Evolutionary conservation across 2,329 filamentous ascomycete species (phyloP), one percentile per base, ranked within the genome.

Genomic region (Microcyclospora pomicola): DNA sequence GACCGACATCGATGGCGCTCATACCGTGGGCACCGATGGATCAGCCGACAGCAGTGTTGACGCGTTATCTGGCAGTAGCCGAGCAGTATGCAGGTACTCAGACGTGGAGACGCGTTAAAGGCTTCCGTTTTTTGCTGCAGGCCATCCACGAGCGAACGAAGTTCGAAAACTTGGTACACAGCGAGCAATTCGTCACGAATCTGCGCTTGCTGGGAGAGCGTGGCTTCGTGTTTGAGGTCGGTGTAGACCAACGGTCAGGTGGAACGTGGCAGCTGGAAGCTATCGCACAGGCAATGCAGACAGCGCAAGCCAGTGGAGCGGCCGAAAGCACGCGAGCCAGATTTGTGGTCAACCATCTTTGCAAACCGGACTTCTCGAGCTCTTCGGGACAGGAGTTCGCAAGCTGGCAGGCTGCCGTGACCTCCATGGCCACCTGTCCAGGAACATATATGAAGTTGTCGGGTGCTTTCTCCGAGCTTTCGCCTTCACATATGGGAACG

Each of bases 391-490:
- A 70, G 1, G 65, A 69, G 16, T 86, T 81, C 58, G 59, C 71
- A 40, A 71, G 72, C 39, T 93, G 84, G 83, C 73, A 74, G 39
- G 67, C 69, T 11, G 69, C 75, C 43, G 75, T 93, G 53, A 73
- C 73, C 49, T 67, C 71, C 7, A 75, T 92, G 52, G 73, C 77
- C 48, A 70, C 70, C 41, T 73, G 73, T 55, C 63, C 67, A 35
- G 71, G 67, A 36, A 76, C 79, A n/a, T 92, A 81, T 64, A 82
- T 95, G 72, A 94, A 95, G 65, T 72, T 95, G n/a, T 88, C 82
- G 0, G 88, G 88, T 6, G 74, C 71, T 34, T 87, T 95, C 59
- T 77, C 80, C 13, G 84, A 94, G 62, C 77, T 95, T 61, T 70
- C 65, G 0, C 54, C 76, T 66, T 50, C 38, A n/a, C 19, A 24